Base-by-base conservation (phyloP, 2,329 filamentous ascomycete species). In the Orbilia quercus region DNA sequence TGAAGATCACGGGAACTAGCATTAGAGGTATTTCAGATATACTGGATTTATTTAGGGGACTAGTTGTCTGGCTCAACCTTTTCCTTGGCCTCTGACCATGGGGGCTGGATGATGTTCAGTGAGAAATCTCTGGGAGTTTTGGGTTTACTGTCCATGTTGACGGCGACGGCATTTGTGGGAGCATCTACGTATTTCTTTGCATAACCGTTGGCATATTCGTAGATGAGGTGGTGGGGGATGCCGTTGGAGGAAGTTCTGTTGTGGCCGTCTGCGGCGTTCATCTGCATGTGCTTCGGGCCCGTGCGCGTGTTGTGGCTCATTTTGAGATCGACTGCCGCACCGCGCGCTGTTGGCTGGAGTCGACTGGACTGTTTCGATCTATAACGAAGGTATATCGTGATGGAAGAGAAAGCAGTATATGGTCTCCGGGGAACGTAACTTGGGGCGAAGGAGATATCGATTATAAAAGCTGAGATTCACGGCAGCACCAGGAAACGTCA, bases 61-160 rank as follows among this genome's bases (percentile, higher is more conserved):
- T 6, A 20, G 31, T 18, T 20, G 18, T 31, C 20, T 34, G 9
- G 5, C 7, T 79, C 81, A 72, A 76, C 82, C 48, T 77, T 80
- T 2, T 78, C 80, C 36, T 81, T 80, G 25, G 66, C 54, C 5
- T 77, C 80, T 58, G 77, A 73, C 69, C 69, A 73, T 16, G 69
- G 69, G 9, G 59, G 40, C 40, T 73, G 62, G 20, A 73, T 73
- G 20, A 60, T 53, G 12, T 51, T 55, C 12, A 73, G 42, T 28
- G 69, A 73, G 34, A 73, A 73, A 40, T 73, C 69, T 40, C 69
- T 45, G 7, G 60, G 69, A 14, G 40, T 45, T 23, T 42, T 60
- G 20, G 62, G 38, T 50, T 65, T 45, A n/a, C 48, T 22, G 25
- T 20, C 23, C 25, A 58, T 59, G 20, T 47, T 14, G 45, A 22